A percentile compares a stretch with the other conserved stretches of the same genome.
Conservation (phyloP, 306 rosid genomes). For the Rosa rugosa region DNA sequence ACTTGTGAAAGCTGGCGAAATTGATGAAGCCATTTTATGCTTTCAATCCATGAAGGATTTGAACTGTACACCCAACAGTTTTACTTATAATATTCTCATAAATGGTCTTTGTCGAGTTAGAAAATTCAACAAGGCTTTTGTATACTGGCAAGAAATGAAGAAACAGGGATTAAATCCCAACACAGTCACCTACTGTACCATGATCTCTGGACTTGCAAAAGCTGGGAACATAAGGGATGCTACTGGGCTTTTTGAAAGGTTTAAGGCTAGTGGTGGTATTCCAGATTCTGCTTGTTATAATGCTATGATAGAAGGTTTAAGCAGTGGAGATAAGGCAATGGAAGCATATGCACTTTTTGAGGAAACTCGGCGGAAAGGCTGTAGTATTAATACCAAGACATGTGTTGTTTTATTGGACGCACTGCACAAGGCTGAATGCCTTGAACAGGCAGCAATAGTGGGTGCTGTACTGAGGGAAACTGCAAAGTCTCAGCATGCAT, state of each 20-base stretch:
- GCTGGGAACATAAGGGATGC: slow-evolving; percentile 87
- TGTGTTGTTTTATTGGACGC: slow-evolving; percentile 87
- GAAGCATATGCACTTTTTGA: slow-evolving; percentile 86
- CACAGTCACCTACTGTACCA: slow-evolving; percentile 71
- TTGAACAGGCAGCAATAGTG: slow-evolving; percentile 89
- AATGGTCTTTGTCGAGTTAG: slow-evolving; percentile 84
- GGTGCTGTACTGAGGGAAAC: slow-evolving; percentile 84
- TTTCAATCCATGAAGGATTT: slow-evolving; percentile 77
- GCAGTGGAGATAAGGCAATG: slow-evolving; percentile 66
- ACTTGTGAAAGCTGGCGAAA: slow-evolving; percentile 88
- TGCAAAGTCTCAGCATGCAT: slow-evolving; percentile 87
- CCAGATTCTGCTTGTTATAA: slow-evolving; percentile 86
- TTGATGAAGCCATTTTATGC: slow-evolving; percentile 83
- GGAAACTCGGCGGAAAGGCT: slow-evolving; percentile 80
- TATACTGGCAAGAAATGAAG: slow-evolving; percentile 98
- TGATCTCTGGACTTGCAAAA: slow-evolving; percentile 87
- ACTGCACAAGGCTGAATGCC: slow-evolving; percentile 84
- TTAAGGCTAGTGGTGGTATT: slow-evolving; percentile 64
- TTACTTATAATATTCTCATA: slow-evolving; percentile 87
- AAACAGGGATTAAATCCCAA: slow-evolving; percentile 81
- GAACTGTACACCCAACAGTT: slow-evolving; percentile 71
- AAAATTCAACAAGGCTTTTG: slow-evolving; percentile 92
- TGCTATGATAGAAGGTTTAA: slow-evolving; percentile 85
- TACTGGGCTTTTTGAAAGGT: slow-evolving; percentile 66
- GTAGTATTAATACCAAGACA: slow-evolving; percentile 67